Evolutionary conservation across 371 early-diverging fungal genomes (phyloP).

Genomic region (Gilbertella persicaria): DNA sequence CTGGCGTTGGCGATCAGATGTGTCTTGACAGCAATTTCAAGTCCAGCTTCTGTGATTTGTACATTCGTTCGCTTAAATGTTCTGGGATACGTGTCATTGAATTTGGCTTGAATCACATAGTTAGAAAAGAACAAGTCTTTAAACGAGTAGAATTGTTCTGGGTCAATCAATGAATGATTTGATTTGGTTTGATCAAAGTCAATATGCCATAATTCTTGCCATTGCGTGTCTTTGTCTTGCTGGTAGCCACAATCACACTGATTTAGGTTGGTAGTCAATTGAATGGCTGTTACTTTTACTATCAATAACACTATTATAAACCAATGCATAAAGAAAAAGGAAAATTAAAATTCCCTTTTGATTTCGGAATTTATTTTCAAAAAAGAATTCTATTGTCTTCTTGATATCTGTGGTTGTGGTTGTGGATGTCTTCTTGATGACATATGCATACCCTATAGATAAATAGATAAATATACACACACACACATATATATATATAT

Average conservation of each 20-base stretch:
- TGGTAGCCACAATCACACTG: conserved; percentile 40
- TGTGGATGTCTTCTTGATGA: neutral
- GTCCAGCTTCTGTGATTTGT: conserved; percentile 12
- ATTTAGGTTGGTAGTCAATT: neutral
- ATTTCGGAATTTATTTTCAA: no score
- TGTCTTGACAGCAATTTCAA: conserved; percentile 17
- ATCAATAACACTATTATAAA: no score
- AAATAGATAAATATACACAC: no score
- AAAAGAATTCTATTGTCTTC: neutral
- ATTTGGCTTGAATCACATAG: conserved; percentile 33
- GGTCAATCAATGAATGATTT: conserved; percentile 10
- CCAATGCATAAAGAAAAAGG: no score
- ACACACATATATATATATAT: no score
- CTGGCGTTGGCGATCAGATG: neutral
- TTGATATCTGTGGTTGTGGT: neutral
- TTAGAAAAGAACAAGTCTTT: conserved; percentile 23
- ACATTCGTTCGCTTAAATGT: conserved; percentile 36
- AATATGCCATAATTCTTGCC: conserved; percentile 45
- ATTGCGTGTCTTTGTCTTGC: conserved; percentile 14
- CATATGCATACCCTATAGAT: neutral
- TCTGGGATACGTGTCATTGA: conserved; percentile 29
- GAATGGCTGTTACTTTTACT: neutral
- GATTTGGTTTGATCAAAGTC: conserved; percentile 27
- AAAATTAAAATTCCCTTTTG: no score
- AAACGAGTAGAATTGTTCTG: conserved; percentile 2